These are phyloP conservation scores for Primulina tabacum DNA, from an alignment of 257 asterid genomes.

Conservation along the genomic window DNA sequence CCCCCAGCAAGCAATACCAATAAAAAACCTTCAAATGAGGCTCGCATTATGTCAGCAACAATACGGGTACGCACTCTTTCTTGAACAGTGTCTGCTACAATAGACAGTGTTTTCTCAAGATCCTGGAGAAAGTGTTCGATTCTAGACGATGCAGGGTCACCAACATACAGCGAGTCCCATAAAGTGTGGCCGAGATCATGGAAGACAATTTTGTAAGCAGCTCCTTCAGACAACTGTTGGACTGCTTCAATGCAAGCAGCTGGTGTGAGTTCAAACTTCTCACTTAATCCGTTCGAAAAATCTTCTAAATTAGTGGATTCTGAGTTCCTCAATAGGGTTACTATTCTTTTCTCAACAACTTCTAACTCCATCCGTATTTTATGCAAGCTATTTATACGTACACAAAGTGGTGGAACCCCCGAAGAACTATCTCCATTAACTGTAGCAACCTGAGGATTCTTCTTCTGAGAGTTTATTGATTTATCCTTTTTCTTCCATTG, in stretches of 20 bases:
- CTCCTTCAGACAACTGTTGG: constrained; percentile 74
- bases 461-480: constrained; percentile 42
- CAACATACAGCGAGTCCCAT: constrained; percentile 72
- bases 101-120: constrained; percentile 62
- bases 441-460: constrained; percentile 78
- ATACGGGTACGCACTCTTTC: constrained; percentile 75
- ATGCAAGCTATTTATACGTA: constrained; percentile 83
- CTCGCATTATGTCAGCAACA: constrained; percentile 83
- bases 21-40: constrained; percentile 80
- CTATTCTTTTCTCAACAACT: constrained; percentile 76
- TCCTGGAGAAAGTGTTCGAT: constrained; percentile 81
- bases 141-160: constrained; percentile 78
- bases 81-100: constrained; percentile 68
- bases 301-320: constrained; percentile 88
- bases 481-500: constrained; percentile 87
- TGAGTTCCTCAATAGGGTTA: constrained; percentile 80
- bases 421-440: constrained; percentile 56
- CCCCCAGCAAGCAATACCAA: constrained; percentile 94
- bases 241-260: constrained; percentile 80
- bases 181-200: constrained; percentile 64
- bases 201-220: constrained; percentile 75
- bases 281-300: constrained; percentile 61
- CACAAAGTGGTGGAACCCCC: constrained; percentile 75
- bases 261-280: constrained; percentile 83
- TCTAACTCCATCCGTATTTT: constrained; percentile 72